Evolutionary conservation across 371 early-diverging fungal genomes (phyloP).

Genomic region (Saksenaea oblongispora): DNA sequence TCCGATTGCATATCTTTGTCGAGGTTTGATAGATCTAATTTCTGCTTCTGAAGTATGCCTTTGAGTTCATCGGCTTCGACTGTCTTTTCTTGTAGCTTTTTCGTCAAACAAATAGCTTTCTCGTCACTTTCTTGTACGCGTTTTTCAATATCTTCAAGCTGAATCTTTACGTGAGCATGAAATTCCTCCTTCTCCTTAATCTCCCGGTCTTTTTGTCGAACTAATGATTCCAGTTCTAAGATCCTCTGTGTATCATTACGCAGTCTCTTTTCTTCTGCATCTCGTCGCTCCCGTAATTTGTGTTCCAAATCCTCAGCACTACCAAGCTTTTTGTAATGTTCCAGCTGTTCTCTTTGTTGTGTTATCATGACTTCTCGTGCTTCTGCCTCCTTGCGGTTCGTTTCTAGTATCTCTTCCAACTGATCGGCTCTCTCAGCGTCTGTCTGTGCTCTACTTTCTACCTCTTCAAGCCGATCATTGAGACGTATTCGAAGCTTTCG

Average conservation of each 20-base stretch:
- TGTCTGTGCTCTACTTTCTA: neutral
- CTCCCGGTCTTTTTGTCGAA: neutral
- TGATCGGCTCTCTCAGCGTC: neutral
- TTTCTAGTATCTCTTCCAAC: neutral
- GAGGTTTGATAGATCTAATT: neutral
- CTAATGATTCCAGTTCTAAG: neutral
- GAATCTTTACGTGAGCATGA: neutral
- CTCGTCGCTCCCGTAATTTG: neutral
- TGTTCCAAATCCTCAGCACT: neutral
- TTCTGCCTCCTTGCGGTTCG: neutral
- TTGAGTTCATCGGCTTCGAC: neutral
- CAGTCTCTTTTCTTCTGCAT: neutral
- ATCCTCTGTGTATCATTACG: neutral
- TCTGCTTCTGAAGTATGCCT: neutral
- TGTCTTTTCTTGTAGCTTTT: neutral
- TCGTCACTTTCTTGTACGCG: neutral
- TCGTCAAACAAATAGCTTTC: neutral
- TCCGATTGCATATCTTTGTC: neutral
- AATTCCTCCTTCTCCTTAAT: neutral
- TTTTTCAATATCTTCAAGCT: slow-evolving; percentile 1
- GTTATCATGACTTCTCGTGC: neutral
- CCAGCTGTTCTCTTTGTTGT: neutral
- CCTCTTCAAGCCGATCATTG: neutral
- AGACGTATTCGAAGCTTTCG: neutral
- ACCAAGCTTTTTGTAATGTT: neutral